A percentile compares a stretch with the other conserved stretches of the same genome.
Evolutionary conservation across 2,329 filamentous ascomycete species (phyloP).

Genomic region (Fusarium torreyae): DNA sequence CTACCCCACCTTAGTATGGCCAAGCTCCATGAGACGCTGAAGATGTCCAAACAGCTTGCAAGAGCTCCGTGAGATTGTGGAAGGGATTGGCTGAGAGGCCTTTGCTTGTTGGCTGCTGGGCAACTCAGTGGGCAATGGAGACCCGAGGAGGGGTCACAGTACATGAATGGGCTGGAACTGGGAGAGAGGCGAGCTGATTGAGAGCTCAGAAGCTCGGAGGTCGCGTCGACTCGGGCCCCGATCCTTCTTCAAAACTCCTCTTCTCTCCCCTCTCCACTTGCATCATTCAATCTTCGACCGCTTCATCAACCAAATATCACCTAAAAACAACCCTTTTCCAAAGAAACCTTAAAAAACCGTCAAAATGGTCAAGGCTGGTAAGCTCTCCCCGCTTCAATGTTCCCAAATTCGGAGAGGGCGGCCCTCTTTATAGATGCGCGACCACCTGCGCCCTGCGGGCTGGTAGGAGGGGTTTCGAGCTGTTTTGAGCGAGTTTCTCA

Average conservation of each 20-base stretch:
- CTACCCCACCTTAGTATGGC: slow-evolving; percentile 39
- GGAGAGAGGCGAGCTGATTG: slow-evolving; percentile 19
- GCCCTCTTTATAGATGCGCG: slow-evolving; percentile 48
- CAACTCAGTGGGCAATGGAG: slow-evolving; percentile 5
- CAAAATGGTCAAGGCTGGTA: slow-evolving; percentile 99
- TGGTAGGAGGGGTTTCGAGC: slow-evolving; percentile 57
- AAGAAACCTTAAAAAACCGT: slow-evolving; percentile 60
- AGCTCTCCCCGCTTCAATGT: slow-evolving; percentile 52
- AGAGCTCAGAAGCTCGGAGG: slow-evolving; percentile 32
- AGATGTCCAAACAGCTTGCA: slow-evolving; percentile 36
- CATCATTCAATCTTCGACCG: slow-evolving; percentile 39
- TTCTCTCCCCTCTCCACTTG: slow-evolving; percentile 46
- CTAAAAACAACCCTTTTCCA: slow-evolving; percentile 30
- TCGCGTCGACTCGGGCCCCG: slow-evolving; percentile 45
- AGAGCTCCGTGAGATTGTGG: slow-evolving; percentile 22
- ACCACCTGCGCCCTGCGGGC: slow-evolving; percentile 32
- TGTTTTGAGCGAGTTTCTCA: slow-evolving; percentile 73
- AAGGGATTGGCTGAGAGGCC: slow-evolving; percentile 34
- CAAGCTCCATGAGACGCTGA: slow-evolving; percentile 28
- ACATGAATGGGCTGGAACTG: background rate
- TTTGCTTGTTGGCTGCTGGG: background rate
- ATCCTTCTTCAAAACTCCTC: slow-evolving; percentile 47
- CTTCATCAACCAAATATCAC: slow-evolving; percentile 34
- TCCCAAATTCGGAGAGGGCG: slow-evolving; percentile 29
- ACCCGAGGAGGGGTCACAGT: slow-evolving; percentile 9